Base-by-base conservation (phyloP, 148 eudicot species). In the Drosera capensis region DNA sequence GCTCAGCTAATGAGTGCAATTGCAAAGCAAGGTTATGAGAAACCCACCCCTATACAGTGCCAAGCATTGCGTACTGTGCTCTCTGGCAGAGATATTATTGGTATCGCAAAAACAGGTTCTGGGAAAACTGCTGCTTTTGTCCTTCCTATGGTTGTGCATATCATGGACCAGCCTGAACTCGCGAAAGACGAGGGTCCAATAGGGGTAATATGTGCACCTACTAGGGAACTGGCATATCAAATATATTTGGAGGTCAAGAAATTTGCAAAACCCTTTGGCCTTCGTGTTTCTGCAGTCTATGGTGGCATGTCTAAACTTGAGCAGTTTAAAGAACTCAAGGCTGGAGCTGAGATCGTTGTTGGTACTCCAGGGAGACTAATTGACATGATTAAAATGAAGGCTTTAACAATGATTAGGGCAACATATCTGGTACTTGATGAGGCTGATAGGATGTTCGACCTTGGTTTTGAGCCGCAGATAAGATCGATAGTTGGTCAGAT, bases 291-390 rank as follows among this genome's bases (percentile, higher is more conserved):
- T 49, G 99, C 93, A 43, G 95, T 90, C 23, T 85, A 84, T 70
- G 99, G 99, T 70, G 99, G 99, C 24, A 80, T 90, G 99, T 85
- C 95, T 28, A 90, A 90, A 60, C 93, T 80, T 51, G 99, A 90
- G 9, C 95, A 85, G 68, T 84, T 80, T 48, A 90, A 90, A 72
- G 99, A 90, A 66, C 78, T 85, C 5, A 84, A 90, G 63, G 80
- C 95, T 34, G 95, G 99, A 46, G 72, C 82, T 25, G 99, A 84
- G 60, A 78, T 90, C 47, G 95, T 90, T 46, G 85, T 90, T 49
- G 88, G 93, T 47, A 90, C 99, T 56, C 99, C 99, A 40, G 99
- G 99, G 23, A 76, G 95, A 60, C 66, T 90, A 58, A 90, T 90
- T 58, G 99, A 90, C 63, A 60, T 90, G 74, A 64, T 90, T 18